Evolutionary conservation across 2,329 filamentous ascomycete species (phyloP).

Genomic region (Lachnellula occidentalis): DNA sequence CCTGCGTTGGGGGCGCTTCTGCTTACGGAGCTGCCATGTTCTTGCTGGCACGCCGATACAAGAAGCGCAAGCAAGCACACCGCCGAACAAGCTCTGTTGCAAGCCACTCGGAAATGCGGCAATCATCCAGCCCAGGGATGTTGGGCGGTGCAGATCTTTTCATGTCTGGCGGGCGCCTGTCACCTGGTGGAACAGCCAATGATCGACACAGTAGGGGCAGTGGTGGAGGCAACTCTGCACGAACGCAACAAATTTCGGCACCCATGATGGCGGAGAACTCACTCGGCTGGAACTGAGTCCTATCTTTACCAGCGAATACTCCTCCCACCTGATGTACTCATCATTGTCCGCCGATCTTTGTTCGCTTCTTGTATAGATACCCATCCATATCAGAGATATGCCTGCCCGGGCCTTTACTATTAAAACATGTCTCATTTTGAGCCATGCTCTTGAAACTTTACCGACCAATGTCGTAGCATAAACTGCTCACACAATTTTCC

Average conservation of each 20-base stretch:
- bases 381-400: constrained; percentile 1
- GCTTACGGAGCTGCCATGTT: constrained; percentile 73
- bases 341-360: constrained; percentile 12
- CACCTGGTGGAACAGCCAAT: constrained; percentile 31
- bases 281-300: constrained; percentile 64
- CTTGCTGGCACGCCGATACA: constrained; percentile 66
- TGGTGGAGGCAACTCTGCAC: constrained; percentile 37
- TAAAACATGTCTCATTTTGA: too few relatives aligned
- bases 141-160: constrained; percentile 46
- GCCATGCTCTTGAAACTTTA: too few relatives aligned
- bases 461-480: constrained; percentile 6
- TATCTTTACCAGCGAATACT: constrained; percentile 14
- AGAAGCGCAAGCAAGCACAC: constrained; percentile 58
- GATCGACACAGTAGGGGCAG: constrained; percentile 45
- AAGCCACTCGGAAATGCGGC: constrained; percentile 44
- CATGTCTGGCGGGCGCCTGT: constrained; percentile 34
- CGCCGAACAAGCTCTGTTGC: constrained; percentile 55
- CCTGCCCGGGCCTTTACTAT: too few relatives aligned
- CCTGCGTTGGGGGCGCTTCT: constrained; percentile 60
- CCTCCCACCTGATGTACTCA: constrained; percentile 19
- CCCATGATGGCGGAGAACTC: constrained; percentile 75
- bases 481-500: constrained; percentile 21
- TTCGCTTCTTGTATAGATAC: constrained; percentile 25
- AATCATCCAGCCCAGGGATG: constrained; percentile 37
- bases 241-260: constrained; percentile 65